Percentiles rank a stretch among this genome's conserved stretches.
phyloP scores from a whole-genome alignment of 2,329 filamentous ascomycete genomes.

The Aureobasidium sp. region DNA sequence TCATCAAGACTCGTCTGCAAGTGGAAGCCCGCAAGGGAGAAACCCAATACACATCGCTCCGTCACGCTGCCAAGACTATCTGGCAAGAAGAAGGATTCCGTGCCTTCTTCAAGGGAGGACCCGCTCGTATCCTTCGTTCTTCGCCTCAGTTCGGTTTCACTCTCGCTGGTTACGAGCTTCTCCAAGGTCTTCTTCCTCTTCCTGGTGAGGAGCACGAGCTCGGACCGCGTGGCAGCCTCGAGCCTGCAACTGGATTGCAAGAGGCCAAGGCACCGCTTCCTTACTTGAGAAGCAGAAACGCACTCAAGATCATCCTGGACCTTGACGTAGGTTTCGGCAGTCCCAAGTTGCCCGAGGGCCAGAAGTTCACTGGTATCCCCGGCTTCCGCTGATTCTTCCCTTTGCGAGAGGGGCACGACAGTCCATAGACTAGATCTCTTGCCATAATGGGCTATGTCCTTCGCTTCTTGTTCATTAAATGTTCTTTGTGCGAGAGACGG shows the following conservation, averaged over 20 bases:
- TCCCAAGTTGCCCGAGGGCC: slow-evolving; percentile 37
- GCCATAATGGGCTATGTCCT: not conserved
- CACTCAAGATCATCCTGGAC: slow-evolving; percentile 90
- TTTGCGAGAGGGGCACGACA: not conserved
- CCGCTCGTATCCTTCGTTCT: slow-evolving; percentile 86
- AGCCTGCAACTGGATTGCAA: slow-evolving; percentile 55
- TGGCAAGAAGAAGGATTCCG: slow-evolving; percentile 85
- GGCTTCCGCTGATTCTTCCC: slow-evolving; percentile 5
- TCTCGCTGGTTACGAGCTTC: slow-evolving; percentile 84
- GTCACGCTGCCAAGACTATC: slow-evolving; percentile 77
- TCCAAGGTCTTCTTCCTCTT: slow-evolving; percentile 73
- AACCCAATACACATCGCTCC: slow-evolving; percentile 73
- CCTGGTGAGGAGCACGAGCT: slow-evolving; percentile 56
- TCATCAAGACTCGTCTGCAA: slow-evolving; percentile 97
- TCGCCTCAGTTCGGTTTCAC: slow-evolving; percentile 98
- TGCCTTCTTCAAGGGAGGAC: slow-evolving; percentile 98
- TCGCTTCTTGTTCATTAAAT: not conserved
- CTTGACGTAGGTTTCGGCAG: slow-evolving; percentile 88
- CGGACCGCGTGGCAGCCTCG: slow-evolving; percentile 46
- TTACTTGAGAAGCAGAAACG: slow-evolving; percentile 72
- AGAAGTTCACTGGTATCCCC: slow-evolving; percentile 12
- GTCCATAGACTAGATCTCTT: not conserved
- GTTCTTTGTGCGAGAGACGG: not conserved
- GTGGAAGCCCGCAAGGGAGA: slow-evolving; percentile 97
- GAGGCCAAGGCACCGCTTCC: slow-evolving; percentile 57